Percentiles rank a stretch among this genome's conserved stretches.
Evolutionary conservation across 176 grass and related monocot species (phyloP).

Genomic region (Hordeum vulgare): MorexV3_pseudomolecules_assembly NC_058522.1:574355661-574356160

Average conservation of each 20-base stretch:
- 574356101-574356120: neutral
- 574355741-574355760: neutral
- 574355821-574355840: neutral
- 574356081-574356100: neutral
- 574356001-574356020: neutral
- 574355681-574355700: neutral
- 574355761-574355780: neutral
- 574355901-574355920: too few relatives aligned
- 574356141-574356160: constrained; percentile 6
- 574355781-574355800: neutral
- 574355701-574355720: neutral
- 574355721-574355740: neutral
- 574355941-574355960: neutral
- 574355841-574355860: neutral
- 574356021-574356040: neutral
- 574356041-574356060: neutral
- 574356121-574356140: neutral
- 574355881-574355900: neutral
- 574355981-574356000: neutral
- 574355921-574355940: neutral
- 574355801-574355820: neutral
- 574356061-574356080: neutral
- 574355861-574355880: neutral
- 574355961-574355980: neutral
- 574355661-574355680: neutral